Evolutionary conservation across 148 eudicot species (phyloP), one percentile per base, ranked within the genome.

Genomic region (Rhododendron ferrugineum): DNA sequence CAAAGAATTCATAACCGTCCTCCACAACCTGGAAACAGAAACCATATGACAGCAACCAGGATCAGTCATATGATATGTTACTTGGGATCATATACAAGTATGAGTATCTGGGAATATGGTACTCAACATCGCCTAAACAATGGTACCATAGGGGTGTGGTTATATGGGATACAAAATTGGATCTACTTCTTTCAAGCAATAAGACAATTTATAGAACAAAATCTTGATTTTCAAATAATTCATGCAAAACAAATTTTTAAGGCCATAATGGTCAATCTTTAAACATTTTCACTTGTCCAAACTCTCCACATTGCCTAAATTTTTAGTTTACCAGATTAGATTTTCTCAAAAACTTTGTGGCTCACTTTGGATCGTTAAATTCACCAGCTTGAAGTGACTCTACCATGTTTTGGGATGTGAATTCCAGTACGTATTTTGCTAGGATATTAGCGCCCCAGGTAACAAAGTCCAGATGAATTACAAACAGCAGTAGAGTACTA

Each of bases 1-100:
- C 87, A 85, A 85, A 85, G 62, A 85, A 85, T 60, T 85, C 87
- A 66, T 85, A 85, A 37, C 87, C 87, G 44, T 85, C 87, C 80
- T 85, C 87, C 42, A 85, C 87, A 70, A 85, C 87, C 87, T 85
- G 73, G 72, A 80, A 28, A 62, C n/a, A 85, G 11, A 37, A 70
- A 72, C 11, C 26, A 81, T 23, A 56, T 40, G 84, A 36, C 32
- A 62, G 49, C 42, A 60, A 82, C 22, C 34, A 0, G 5, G 18
- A 60, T 37, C 23, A 82, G 84, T 37, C 74, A 62, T 16, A 2
- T 66, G 30, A 14, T 26, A 66, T n/a, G 70, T 23, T 8, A n/a
- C 13, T 7, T 6, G 3, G 28, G 70, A 62, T n/a, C 70, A 62
- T 23, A 62, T 23, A 8, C 28, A 62, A 62, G 70, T 62, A 60